Evolutionary conservation across 2,329 filamentous ascomycete genomes (phyloP), one percentile per base, ranked within the genome.

Genomic region (Anthostomella pinea): DNA sequence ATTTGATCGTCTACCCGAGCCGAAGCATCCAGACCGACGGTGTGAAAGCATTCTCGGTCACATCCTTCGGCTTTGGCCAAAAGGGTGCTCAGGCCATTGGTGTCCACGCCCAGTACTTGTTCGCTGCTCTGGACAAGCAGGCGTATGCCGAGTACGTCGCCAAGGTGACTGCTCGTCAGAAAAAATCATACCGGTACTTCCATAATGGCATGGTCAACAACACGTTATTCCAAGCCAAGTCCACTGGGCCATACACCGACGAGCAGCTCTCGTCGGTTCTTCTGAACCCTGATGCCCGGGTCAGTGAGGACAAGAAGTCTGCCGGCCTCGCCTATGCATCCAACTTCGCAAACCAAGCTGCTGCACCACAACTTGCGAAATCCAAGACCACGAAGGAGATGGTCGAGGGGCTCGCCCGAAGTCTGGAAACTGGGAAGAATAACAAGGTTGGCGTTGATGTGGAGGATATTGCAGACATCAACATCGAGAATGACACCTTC

Each of bases 181-280:
- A 96, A 87, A 96, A 91, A 74, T 88, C 93, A 0, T 98, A 98
- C 76, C 81, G 93, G 48, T 97, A 87, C 80, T 95, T 94, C 82
- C 94, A 98, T 72, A 95, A 95, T 56, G 90, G 91, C 46, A 76
- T 98, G 64, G 90, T 97, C 76, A 96, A 95, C 76, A 97, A 98
- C 75, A 87, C 82, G 49, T 78, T 98, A 65, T 98, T 98, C 68
- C 89, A 95, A 46, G 90, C 94, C 64, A 98, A 98, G 81, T 77
- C 78, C 59, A 83, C 90, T 63, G 77, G 90, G 28, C 94, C 93
- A 28, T 98, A 97, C 70, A 82, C 81, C 29, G 88, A 96, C 36
- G 82, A 86, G 39, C 86, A 93, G 69, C 85, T 95, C 68, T 79
- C 79, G 64, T 79, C 83, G 48, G 85, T 98, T 51, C 89, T 97